These are phyloP conservation scores for Cicer yamashitae DNA, from an alignment of 306 rosid species.

Conservation along the genomic window DNA sequence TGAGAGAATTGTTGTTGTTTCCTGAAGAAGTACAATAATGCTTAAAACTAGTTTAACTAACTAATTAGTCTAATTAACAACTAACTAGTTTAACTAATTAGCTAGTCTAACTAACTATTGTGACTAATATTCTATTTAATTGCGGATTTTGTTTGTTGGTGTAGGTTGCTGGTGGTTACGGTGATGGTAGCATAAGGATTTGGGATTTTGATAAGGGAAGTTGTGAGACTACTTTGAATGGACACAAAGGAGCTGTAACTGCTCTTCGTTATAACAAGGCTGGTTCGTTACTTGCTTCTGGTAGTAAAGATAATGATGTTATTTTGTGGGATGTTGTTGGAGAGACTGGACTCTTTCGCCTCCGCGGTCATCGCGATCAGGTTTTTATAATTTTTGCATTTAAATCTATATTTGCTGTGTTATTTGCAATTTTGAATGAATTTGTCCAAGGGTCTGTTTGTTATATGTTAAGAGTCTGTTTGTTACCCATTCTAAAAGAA, in stretches of 20 bases:
- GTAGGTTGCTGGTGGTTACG: constrained; percentile 84
- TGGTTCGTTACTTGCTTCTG: constrained; percentile 87
- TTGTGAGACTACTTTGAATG: constrained; percentile 86
- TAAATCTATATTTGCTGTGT: constrained; percentile 6
- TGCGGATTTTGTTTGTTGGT: constrained; percentile 16
- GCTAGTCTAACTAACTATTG: too few species aligned
- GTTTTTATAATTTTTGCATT: constrained; percentile 39
- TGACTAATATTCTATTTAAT: too few species aligned
- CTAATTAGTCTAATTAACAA: too few species aligned
- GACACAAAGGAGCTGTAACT: constrained; percentile 90
- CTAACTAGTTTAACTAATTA: too few species aligned
- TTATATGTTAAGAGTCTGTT: too few species aligned
- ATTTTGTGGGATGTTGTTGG: constrained; percentile 91
- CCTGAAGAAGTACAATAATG: too few species aligned
- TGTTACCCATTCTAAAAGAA: too few species aligned
- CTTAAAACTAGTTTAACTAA: too few species aligned
- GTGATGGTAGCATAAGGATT: constrained; percentile 84
- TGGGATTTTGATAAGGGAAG: constrained; percentile 83
- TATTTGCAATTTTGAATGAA: neutral
- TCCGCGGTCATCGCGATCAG: constrained; percentile 91
- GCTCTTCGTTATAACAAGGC: constrained; percentile 74
- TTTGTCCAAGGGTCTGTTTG: neutral
- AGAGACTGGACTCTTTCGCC: constrained; percentile 88
- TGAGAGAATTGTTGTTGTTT: too few species aligned
- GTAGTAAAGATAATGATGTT: constrained; percentile 88